Conservation (phyloP, 176 grass and related monocot species). For the Phragmites australis region DNA sequence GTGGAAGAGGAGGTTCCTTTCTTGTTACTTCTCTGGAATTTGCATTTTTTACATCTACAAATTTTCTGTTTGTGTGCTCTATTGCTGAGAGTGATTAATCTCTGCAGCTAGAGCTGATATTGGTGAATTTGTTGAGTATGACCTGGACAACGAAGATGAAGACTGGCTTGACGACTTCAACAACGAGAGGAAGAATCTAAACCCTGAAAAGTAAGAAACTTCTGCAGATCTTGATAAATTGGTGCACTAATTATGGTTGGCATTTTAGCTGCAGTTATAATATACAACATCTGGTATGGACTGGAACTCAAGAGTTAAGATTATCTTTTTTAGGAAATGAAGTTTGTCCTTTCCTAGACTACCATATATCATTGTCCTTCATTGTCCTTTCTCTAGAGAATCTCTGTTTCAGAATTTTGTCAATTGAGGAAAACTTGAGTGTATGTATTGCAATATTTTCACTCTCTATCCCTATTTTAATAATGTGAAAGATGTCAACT, state of each 20-base stretch:
- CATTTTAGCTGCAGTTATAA: conserved; percentile 13
- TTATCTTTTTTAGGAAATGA: conserved; percentile 9
- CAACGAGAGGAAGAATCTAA: conserved; percentile 79
- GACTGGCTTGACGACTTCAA: conserved; percentile 96
- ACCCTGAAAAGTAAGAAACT: conserved; percentile 83
- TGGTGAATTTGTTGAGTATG: conserved; percentile 92
- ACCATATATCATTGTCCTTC: not conserved
- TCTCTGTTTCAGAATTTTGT: not conserved
- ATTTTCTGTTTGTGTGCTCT: conserved; percentile 33
- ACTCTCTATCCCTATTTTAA: not conserved
- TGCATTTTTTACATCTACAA: not conserved
- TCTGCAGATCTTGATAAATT: conserved; percentile 28
- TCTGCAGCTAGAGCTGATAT: conserved; percentile 89
- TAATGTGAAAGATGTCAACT: not conserved
- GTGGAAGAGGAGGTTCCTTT: conserved; percentile 92
- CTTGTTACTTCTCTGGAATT: conserved; percentile 24
- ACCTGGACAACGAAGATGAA: conserved; percentile 95
- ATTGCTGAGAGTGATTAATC: conserved; percentile 36
- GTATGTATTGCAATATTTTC: not conserved
- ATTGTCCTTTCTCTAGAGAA: not conserved
- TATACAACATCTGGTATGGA: not conserved
- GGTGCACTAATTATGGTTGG: not conserved
- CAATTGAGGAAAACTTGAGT: not conserved
- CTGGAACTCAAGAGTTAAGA: not conserved
- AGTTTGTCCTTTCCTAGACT: not conserved